Evolutionary conservation across 768 basidiomycete species (phyloP).

Genomic region (Mycena filopes): DNA sequence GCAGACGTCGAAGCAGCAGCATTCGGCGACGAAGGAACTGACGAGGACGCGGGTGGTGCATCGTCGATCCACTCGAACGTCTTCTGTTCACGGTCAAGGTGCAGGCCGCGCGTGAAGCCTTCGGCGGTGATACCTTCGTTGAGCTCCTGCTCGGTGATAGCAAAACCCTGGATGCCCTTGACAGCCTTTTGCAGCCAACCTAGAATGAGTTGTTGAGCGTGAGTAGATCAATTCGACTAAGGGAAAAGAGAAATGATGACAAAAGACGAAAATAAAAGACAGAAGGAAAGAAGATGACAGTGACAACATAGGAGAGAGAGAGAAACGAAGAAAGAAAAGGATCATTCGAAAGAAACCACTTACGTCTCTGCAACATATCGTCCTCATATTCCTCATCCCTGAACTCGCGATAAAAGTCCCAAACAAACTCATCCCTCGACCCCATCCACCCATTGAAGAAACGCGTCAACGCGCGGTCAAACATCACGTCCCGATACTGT

Average conservation of each 20-base stretch:
- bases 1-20: not conserved
- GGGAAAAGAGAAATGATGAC: not conserved
- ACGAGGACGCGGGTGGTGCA: not conserved
- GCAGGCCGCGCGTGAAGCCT: slow-evolving; percentile 24
- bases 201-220: too few relatives aligned
- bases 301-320: not conserved
- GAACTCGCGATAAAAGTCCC: slow-evolving; percentile 34
- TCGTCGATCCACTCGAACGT: slow-evolving; percentile 30
- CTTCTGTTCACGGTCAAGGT: slow-evolving; percentile 25
- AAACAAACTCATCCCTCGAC: slow-evolving; percentile 33
- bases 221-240: too few relatives aligned
- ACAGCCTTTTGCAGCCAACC: slow-evolving; percentile 33
- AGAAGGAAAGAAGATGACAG: too few relatives aligned
- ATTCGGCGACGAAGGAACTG: not conserved
- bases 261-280: too few relatives aligned
- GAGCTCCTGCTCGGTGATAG: slow-evolving; percentile 27
- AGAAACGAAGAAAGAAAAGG: not conserved
- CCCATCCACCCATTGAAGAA: slow-evolving; percentile 36
- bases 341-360: too few relatives aligned
- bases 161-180: slow-evolving; percentile 33
- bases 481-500: slow-evolving; percentile 28
- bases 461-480: slow-evolving; percentile 26
- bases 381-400: slow-evolving; percentile 35
- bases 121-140: slow-evolving; percentile 31
- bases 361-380: slow-evolving; percentile 30